Evolutionary conservation across 1,139 yeast genomes (phyloP).

Genomic region (Protomyces inouyei): DNA sequence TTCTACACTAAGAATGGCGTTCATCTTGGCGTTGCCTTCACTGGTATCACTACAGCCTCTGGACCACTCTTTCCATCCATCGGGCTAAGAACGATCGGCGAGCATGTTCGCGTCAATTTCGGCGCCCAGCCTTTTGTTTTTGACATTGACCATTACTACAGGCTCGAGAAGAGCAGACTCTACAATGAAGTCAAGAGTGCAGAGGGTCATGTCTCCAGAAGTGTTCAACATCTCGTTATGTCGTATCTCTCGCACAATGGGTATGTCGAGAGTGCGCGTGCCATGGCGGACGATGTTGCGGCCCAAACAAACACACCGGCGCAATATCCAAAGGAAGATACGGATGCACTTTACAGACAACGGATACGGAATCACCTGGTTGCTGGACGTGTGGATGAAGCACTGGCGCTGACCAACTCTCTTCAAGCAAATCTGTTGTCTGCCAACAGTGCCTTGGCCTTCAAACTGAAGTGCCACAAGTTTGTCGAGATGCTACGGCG

Average conservation of each 20-base stretch:
- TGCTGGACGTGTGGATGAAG: slow-evolving; percentile 49
- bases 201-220: slow-evolving; percentile 22
- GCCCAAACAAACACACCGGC: slow-evolving; percentile 18
- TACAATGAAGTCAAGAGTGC: slow-evolving; percentile 25
- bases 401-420: slow-evolving; percentile 45
- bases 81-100: slow-evolving; percentile 47
- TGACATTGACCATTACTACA: slow-evolving; percentile 65
- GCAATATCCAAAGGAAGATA: slow-evolving; percentile 35
- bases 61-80: slow-evolving; percentile 48
- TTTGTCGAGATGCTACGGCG: slow-evolving; percentile 46
- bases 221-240: slow-evolving; percentile 46
- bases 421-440: slow-evolving; percentile 49
- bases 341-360: slow-evolving; percentile 49
- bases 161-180: slow-evolving; percentile 32
- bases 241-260: slow-evolving; percentile 74
- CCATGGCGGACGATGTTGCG: slow-evolving; percentile 52
- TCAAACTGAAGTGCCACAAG: slow-evolving; percentile 52
- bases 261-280: slow-evolving; percentile 58
- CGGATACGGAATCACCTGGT: slow-evolving; percentile 47
- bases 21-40: slow-evolving; percentile 51
- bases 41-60: slow-evolving; percentile 40
- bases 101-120: slow-evolving; percentile 59
- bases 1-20: slow-evolving; percentile 84
- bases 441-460: slow-evolving; percentile 46
- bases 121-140: slow-evolving; percentile 64